A percentile compares a stretch with the other conserved stretches of the same genome.
phyloP scores from a whole-genome alignment of 2,329 filamentous ascomycete genomes.

The Colletotrichum plurivorum region DNA sequence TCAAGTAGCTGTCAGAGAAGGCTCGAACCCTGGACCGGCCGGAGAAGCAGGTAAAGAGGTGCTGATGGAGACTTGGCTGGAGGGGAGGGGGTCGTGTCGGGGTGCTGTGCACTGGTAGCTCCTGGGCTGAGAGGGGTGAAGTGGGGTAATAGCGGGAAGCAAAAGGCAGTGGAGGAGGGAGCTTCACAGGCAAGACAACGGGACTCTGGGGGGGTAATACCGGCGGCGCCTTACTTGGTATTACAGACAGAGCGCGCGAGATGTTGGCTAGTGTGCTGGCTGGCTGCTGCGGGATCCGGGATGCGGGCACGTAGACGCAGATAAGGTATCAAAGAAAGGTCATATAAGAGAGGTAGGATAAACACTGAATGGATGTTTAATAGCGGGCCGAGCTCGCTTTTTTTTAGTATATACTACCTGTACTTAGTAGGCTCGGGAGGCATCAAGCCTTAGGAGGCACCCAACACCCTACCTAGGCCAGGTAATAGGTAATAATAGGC shows the following conservation, averaged over 20 bases:
- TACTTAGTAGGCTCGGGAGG: constrained; percentile 1
- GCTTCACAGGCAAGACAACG: constrained; percentile 34
- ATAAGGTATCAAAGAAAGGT: no score
- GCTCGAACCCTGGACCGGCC: constrained; percentile 35
- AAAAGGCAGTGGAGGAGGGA: constrained; percentile 24
- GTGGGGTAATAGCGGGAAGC: constrained; percentile 37
- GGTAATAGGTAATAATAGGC: constrained; percentile 10
- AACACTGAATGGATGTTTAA: no score
- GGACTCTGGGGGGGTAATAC: background rate
- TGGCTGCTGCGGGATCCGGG: no score
- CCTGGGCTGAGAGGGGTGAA: constrained; percentile 39
- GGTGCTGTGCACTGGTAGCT: constrained; percentile 18
- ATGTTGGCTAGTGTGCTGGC: no score
- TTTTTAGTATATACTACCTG: constrained; percentile 1
- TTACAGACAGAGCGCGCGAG: no score
- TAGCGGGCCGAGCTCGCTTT: background rate
- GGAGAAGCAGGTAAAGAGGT: constrained; percentile 26
- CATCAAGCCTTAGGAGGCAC: background rate
- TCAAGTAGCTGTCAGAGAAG: constrained; percentile 28
- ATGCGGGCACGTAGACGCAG: no score
- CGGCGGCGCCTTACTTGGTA: no score
- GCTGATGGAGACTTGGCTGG: constrained; percentile 38
- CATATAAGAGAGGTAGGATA: no score
- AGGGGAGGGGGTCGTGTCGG: constrained; percentile 24
- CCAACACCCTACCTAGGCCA: background rate